These are phyloP conservation scores for Populus pruinosa DNA, from an alignment of 345 rosid species.

Conservation along the genomic window DNA sequence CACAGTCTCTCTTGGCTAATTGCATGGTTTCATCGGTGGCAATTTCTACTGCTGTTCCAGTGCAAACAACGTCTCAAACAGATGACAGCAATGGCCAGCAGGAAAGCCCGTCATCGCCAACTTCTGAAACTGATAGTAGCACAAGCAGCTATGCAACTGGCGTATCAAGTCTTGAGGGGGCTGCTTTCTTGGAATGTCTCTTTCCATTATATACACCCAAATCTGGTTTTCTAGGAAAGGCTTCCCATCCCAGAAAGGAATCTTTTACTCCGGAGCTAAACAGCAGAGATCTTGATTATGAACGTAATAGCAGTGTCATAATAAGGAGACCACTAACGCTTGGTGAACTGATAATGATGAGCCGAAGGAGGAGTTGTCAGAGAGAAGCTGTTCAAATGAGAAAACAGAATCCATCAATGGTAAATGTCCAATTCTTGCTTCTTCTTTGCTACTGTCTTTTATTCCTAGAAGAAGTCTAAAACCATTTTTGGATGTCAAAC, in stretches of 20 bases:
- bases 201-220: slow-evolving; percentile 63
- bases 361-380: slow-evolving; percentile 65
- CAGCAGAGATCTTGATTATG: slow-evolving; percentile 13
- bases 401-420: slow-evolving; percentile 53
- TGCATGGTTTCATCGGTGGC: slow-evolving; percentile 30
- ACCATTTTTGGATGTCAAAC: neutral
- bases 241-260: slow-evolving; percentile 11
- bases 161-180: slow-evolving; percentile 59
- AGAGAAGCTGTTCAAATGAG: slow-evolving; percentile 58
- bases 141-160: slow-evolving; percentile 67
- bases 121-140: slow-evolving; percentile 57
- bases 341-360: slow-evolving; percentile 79
- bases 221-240: slow-evolving; percentile 41
- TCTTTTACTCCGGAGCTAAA: slow-evolving; percentile 26
- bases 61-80: slow-evolving; percentile 16
- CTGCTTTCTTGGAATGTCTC: slow-evolving; percentile 77
- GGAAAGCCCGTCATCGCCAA: slow-evolving; percentile 46
- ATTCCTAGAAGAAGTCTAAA: neutral
- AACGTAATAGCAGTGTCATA: slow-evolving; percentile 18
- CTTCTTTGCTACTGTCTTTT: slow-evolving; percentile 9
- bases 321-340: slow-evolving; percentile 61
- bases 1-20: slow-evolving; percentile 48
- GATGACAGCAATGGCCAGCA: slow-evolving; percentile 22
- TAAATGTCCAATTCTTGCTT: slow-evolving; percentile 27
- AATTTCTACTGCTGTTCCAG: slow-evolving; percentile 43